A percentile compares a stretch with the other conserved stretches of the same genome.
These are phyloP conservation scores for Macrolepiota fuliginosa DNA, from an alignment of 768 basidiomycete genomes.

Conservation along the genomic window DNA sequence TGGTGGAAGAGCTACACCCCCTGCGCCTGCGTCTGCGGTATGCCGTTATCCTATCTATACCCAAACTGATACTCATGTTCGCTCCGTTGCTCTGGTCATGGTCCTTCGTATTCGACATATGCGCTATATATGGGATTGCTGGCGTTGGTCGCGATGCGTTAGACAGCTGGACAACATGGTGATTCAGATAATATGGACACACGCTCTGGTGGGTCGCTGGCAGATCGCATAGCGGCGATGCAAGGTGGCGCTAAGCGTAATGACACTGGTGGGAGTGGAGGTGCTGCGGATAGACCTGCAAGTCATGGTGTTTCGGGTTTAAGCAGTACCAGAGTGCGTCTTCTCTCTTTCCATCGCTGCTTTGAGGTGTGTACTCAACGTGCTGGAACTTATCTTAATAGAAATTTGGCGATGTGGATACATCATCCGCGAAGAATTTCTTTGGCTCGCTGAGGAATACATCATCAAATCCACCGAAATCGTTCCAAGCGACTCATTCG, in stretches of 20 bases:
- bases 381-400: conserved; percentile 19
- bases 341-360: not conserved
- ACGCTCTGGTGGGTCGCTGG: conserved; percentile 10
- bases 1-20: not conserved
- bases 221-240: conserved; percentile 16
- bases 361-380: not conserved
- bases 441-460: conserved; percentile 41
- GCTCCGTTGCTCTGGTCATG: not conserved
- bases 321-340: conserved; percentile 6
- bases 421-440: conserved; percentile 46
- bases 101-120: not conserved
- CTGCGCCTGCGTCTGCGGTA: not conserved
- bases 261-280: conserved; percentile 13
- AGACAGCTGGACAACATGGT: conserved; percentile 10
- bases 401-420: conserved; percentile 64
- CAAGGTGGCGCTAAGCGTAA: conserved; percentile 3
- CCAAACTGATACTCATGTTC: not conserved
- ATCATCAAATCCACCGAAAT: conserved; percentile 8
- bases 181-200: not conserved
- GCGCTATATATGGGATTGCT: not conserved
- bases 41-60: not conserved
- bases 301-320: conserved; percentile 6
- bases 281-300: conserved; percentile 16
- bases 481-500: not conserved
- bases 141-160: not conserved